Percentiles rank a stretch among this genome's conserved stretches.
phyloP scores from a whole-genome alignment of 176 grass and related monocot genomes.

The Aegilops speltoides region DNA sequence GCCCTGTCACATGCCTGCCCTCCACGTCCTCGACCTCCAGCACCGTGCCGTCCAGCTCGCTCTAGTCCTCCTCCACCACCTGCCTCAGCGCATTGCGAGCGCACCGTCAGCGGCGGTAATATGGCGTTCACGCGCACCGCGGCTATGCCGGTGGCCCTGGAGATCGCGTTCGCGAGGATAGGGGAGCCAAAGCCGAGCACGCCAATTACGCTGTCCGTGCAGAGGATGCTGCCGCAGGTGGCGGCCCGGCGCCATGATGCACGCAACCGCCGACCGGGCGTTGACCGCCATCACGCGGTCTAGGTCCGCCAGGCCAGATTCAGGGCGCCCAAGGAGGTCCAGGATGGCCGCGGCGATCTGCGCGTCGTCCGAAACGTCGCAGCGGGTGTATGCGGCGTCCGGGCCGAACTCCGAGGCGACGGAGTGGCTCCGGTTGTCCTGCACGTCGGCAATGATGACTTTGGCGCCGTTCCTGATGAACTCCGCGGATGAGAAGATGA shows the following conservation, averaged over 20 bases:
- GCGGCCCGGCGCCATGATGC: background rate
- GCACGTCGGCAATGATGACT: conserved; percentile 38
- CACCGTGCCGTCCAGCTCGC: background rate
- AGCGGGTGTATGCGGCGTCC: background rate
- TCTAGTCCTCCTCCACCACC: background rate
- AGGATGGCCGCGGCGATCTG: background rate
- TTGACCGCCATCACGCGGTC: too few species aligned
- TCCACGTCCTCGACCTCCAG: background rate
- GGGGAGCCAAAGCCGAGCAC: background rate
- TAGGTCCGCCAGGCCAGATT: too few species aligned
- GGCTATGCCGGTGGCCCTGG: background rate
- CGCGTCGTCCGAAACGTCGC: conserved; percentile 15
- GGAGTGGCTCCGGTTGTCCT: conserved; percentile 9
- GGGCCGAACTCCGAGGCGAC: conserved; percentile 32
- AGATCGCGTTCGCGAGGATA: background rate
- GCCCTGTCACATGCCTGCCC: background rate
- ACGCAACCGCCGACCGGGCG: background rate
- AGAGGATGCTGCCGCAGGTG: background rate
- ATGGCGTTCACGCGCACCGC: conserved; percentile 12
- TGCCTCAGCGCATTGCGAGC: background rate
- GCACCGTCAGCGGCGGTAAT: background rate
- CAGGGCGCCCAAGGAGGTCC: background rate
- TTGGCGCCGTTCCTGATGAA: conserved; percentile 32
- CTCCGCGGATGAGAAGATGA: conserved; percentile 15
- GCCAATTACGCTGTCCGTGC: background rate